phyloP scores from a whole-genome alignment of 2,329 filamentous ascomycete genomes.

The Scedosporium minutisporum region DNA sequence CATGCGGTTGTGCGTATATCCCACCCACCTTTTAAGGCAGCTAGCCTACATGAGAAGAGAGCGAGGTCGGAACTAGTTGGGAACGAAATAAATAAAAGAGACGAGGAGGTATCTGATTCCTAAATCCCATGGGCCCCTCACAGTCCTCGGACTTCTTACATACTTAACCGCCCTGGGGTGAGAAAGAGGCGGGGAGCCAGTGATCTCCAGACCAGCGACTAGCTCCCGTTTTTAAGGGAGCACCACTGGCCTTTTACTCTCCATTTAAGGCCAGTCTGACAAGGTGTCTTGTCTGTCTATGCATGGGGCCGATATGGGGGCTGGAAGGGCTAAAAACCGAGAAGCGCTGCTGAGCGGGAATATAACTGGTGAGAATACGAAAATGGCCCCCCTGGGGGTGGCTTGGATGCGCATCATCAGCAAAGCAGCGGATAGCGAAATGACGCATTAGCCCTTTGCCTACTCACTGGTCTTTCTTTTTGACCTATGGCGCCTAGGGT shows the following conservation, averaged over 20 bases:
- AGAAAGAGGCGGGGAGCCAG: neutral
- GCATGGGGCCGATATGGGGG: neutral
- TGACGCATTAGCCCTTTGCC: neutral
- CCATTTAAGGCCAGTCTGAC: neutral
- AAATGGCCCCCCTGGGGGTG: neutral
- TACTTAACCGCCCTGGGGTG: neutral
- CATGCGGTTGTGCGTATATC: neutral
- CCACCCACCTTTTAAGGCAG: neutral
- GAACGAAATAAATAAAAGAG: neutral
- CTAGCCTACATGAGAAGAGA: neutral
- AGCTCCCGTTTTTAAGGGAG: neutral
- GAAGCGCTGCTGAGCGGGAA: neutral
- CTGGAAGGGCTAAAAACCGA: neutral
- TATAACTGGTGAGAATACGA: slow-evolving; percentile 1
- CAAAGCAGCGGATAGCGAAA: neutral
- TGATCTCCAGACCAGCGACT: neutral
- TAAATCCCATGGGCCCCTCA: neutral
- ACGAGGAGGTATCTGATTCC: neutral
- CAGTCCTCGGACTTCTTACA: too few relatives aligned
- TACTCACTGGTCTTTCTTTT: neutral
- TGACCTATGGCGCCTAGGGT: neutral
- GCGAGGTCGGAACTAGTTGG: neutral
- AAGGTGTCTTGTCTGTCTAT: neutral
- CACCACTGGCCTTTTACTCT: neutral
- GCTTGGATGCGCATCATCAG: neutral